phyloP scores from a whole-genome alignment of 768 basidiomycete species.

The Tylopilus vinaceipallidus region DNA sequence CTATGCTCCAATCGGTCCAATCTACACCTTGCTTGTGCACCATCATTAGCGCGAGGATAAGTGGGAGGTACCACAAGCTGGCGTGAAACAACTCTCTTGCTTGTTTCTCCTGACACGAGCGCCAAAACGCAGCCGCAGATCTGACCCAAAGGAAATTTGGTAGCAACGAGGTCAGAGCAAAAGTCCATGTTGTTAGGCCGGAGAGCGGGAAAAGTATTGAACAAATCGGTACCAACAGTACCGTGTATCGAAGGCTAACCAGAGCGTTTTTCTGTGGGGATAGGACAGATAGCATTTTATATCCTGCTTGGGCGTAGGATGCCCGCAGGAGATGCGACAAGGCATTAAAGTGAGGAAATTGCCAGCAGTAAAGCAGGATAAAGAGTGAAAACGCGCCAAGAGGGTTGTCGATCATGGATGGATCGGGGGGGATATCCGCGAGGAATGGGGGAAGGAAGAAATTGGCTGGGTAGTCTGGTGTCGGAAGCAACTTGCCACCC shows the following conservation, averaged over 20 bases:
- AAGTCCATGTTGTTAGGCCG: slow-evolving; percentile 90
- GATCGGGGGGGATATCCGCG: slow-evolving; percentile 38
- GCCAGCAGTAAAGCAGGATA: slow-evolving; percentile 91
- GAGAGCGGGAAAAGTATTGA: slow-evolving; percentile 81
- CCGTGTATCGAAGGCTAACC: slow-evolving; percentile 81
- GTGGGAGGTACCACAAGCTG: slow-evolving; percentile 88
- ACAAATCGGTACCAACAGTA: slow-evolving; percentile 75
- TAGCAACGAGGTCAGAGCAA: slow-evolving; percentile 71
- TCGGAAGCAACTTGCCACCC: slow-evolving; percentile 73
- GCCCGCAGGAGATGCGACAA: slow-evolving; percentile 84
- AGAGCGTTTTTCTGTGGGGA: slow-evolving; percentile 76
- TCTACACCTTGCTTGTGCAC: slow-evolving; percentile 85
- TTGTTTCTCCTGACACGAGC: slow-evolving; percentile 65
- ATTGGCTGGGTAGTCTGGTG: slow-evolving; percentile 53
- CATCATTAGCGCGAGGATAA: slow-evolving; percentile 91
- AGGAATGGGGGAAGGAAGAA: slow-evolving; percentile 65
- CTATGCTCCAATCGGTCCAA: slow-evolving; percentile 57
- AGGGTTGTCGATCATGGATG: slow-evolving; percentile 70
- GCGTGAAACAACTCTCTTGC: slow-evolving; percentile 78
- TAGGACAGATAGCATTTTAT: slow-evolving; percentile 86
- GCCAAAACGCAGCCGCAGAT: slow-evolving; percentile 77
- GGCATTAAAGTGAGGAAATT: slow-evolving; percentile 97
- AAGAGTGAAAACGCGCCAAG: slow-evolving; percentile 79
- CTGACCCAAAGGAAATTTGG: slow-evolving; percentile 72
- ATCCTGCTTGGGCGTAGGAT: slow-evolving; percentile 91